Base-by-base conservation (phyloP, 1,284 basidiomycete species). In the Ustilago tritici region DNA sequence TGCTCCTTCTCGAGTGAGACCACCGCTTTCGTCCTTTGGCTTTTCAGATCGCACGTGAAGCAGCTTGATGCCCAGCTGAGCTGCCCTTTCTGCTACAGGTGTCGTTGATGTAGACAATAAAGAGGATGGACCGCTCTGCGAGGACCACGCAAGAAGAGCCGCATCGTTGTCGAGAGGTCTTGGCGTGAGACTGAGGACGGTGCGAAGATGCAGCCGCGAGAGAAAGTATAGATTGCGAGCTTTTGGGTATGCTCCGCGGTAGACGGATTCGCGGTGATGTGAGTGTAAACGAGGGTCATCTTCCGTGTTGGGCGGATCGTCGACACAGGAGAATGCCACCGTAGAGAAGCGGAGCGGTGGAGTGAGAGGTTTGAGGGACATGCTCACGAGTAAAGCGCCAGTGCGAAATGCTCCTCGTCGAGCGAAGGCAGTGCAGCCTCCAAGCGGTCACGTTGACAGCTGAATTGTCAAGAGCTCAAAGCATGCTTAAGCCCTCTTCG, bases 181-280 rank as follows among this genome's bases (percentile, higher is more conserved):
- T 9, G 84, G 84, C 8, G 83, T 85, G 23, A 85, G 74, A 31
- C 79, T 82, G 40, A 85, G 75, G 34, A 85, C 79, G 14, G 84
- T 82, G 19, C 78, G 76, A 3, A 84, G 71, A 36, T 80, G 76
- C 35, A 85, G 63, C 8, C 80, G 71, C 6, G 77, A 72, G 31
- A 85, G 82, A 61, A 85, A 85, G 41, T 58, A 76, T 19, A 85
- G 67, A 47, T 85, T 81, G 32, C 84, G 78, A 3, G 70, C 49
- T 60, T 82, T 83, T 4, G 84, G 84, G 54, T 85, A 83, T 1
- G 84, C 78, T 35, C 84, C 84, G n/a, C 82, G 75, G 54, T 85
- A 85, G 50, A 84, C 60, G 2, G 78, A 78, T 40, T 84, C 74
- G 49, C 63, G 66, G 55, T 68, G 65, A 23, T 79, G 66, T 9